Percentiles rank a stretch among this genome's conserved stretches.
These are phyloP conservation scores for Fusarium sp. DNA, from an alignment of 2,329 filamentous ascomycete species.

Conservation along the genomic window DNA sequence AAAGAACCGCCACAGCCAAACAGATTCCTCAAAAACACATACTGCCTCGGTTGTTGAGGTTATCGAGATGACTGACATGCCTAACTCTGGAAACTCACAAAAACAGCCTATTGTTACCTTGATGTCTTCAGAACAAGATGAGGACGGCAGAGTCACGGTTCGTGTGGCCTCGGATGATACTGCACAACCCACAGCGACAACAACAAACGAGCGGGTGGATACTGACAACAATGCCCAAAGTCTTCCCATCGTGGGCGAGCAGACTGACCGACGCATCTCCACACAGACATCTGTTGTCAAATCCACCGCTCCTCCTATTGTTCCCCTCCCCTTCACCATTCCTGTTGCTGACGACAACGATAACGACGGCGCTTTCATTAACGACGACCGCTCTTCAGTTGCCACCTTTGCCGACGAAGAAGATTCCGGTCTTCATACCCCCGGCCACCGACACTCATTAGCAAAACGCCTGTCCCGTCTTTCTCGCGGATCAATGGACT, in stretches of 20 bases:
- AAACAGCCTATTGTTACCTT: conserved; percentile 53
- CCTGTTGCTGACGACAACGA: conserved; percentile 60
- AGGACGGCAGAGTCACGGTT: conserved; percentile 65
- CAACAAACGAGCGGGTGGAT: conserved; percentile 47
- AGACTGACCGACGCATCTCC: conserved; percentile 43
- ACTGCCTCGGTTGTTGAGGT: conserved; percentile 57
- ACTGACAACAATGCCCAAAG: conserved; percentile 21
- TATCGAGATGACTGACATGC: conserved; percentile 70
- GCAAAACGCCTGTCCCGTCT: conserved; percentile 65
- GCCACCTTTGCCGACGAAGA: conserved; percentile 77
- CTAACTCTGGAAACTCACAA: conserved; percentile 51
- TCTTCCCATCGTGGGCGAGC: conserved; percentile 26
- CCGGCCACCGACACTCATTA: conserved; percentile 55
- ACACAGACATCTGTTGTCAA: conserved; percentile 39
- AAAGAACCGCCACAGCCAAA: conserved; percentile 52
- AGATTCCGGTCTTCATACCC: conserved; percentile 51
- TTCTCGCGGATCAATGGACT: conserved; percentile 61
- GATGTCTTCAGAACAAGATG: conserved; percentile 58
- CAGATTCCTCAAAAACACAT: conserved; percentile 53
- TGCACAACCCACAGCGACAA: conserved; percentile 44
- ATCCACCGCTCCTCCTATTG: conserved; percentile 62
- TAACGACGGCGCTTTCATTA: conserved; percentile 56
- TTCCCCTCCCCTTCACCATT: conserved; percentile 76
- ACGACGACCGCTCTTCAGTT: conserved; percentile 72
- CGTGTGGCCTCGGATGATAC: conserved; percentile 66